Base-by-base conservation (phyloP, 495 filamentous ascomycete species). In the Aspergillus taichungensis region DNA sequence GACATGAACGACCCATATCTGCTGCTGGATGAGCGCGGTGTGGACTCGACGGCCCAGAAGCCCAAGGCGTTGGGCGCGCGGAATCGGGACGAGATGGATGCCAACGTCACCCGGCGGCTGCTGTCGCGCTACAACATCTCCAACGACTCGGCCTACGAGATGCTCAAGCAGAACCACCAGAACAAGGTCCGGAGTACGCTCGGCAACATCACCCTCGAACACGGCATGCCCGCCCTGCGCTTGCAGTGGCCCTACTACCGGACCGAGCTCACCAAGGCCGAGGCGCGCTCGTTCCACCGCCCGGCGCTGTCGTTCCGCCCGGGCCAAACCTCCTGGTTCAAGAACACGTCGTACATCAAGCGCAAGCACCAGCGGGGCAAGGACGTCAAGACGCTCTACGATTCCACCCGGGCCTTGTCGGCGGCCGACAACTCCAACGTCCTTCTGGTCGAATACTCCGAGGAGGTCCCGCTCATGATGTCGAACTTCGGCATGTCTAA, bases 401-500 rank as follows among this genome's bases (percentile, higher is more conserved):
- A 74, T 31, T 79, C 72, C 11, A 82, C 87, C 3, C 80, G 81
- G 45, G 82, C 94, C 44, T 74, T 99, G 10, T 84, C 83, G 1
- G 62, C 95, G 54, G 84, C 80, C 45, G 92, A 99, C 59, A 95
- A 90, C 57, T 89, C 94, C 0, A 82, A 78, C 18, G 80, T 84
- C 11, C 69, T 95, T 7, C 73, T 99, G 11, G 79, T 96, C 30
- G 92, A 99, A 66, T 97, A 97, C 64, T 92, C 88, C 8, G 92
- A 99, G 59, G 88, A 97, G 61, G 84, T 85, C 43, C 92, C 92
- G 1, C 84, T 79, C 9, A 85, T 90, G 45, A 72, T 99, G 49
- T 95, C 92, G 6, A 94, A 94, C 62, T 91, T 95, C 51, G 92
- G 90, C 48, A 99, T 99, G 92, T 91, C 88, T 40, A 91, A 80